Base-by-base conservation (phyloP, 2,329 filamentous ascomycete genomes). In the Xylariaceae sp. region DNA sequence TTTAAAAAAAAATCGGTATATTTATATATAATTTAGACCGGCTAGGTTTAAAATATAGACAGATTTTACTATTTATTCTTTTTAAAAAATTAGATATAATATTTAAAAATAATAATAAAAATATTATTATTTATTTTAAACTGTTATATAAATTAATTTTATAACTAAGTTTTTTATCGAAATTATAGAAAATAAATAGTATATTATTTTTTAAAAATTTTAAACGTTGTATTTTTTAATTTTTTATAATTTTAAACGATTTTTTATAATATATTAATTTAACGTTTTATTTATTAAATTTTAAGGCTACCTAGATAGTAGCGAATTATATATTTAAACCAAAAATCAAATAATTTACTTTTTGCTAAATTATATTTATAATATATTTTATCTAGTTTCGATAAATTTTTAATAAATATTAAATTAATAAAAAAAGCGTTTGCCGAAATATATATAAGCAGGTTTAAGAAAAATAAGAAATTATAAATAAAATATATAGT, bases 71-170 rank as follows among this genome's bases (percentile, higher is more conserved):
- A 29, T n/a, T n/a, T 11, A 16, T 36, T 36, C 8, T n/a, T n/a
- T 7, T 20, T n/a, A 36, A 20, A 8, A 36, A 36, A 36, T 8
- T n/a, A n/a, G 17, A n/a, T n/a, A 36, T 20, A n/a, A 36, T 36
- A 36, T n/a, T n/a, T 36, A 11, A 36, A 36, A n/a, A 20, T n/a
- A 36, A 36, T 36, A 36, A n/a, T n/a, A 36, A n/a, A n/a, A 36
- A 36, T 11, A 36, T n/a, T 36, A n/a, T 36, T n/a, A 16, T n/a
- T n/a, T 20, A 8, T 7, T n/a, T 36, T 36, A 8, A 20, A 8
- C 17, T 36, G 12, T n/a, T 36, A 8, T 36, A n/a, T 7, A 16
- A 20, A 36, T n/a, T n/a, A n/a, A n/a, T n/a, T n/a, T n/a, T n/a
- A n/a, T n/a, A n/a, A n/a, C n/a, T n/a, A n/a, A n/a, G n/a, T n/a